phyloP scores from a whole-genome alignment of 2,329 filamentous ascomycete genomes.

The Ascochyta viciae-villosae region DNA sequence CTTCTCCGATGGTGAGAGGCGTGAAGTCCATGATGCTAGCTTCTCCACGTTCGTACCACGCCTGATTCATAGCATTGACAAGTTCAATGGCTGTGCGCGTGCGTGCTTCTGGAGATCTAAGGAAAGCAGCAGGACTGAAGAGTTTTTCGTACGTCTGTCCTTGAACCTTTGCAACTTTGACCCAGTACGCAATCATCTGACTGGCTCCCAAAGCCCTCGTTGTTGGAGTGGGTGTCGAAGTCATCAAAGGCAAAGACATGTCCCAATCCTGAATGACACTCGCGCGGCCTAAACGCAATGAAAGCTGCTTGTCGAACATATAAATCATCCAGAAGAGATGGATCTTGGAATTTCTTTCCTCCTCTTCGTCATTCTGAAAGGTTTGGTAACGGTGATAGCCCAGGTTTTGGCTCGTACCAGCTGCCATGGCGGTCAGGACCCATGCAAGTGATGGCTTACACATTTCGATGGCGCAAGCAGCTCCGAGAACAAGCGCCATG shows the following conservation, averaged over 20 bases:
- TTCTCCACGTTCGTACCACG: slow-evolving; percentile 40
- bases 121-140: slow-evolving; percentile 46
- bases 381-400: slow-evolving; percentile 48
- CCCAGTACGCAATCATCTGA: slow-evolving; percentile 43
- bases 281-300: slow-evolving; percentile 47
- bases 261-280: slow-evolving; percentile 50
- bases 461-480: slow-evolving; percentile 43
- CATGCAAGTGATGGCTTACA: slow-evolving; percentile 47
- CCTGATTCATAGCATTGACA: slow-evolving; percentile 35
- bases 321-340: slow-evolving; percentile 50
- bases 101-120: slow-evolving; percentile 35
- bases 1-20: neutral
- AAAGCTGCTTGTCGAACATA: slow-evolving; percentile 49
- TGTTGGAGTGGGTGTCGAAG: slow-evolving; percentile 9
- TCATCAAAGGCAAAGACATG: slow-evolving; percentile 38
- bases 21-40: slow-evolving; percentile 22
- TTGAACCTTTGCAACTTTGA: slow-evolving; percentile 44
- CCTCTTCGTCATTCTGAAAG: slow-evolving; percentile 42
- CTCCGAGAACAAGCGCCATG: slow-evolving; percentile 42
- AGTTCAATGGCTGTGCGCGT: slow-evolving; percentile 36
- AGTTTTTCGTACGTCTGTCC: slow-evolving; percentile 48
- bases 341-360: slow-evolving; percentile 39
- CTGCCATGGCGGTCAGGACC: slow-evolving; percentile 41
- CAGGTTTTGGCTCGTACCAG: slow-evolving; percentile 39
- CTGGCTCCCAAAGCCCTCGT: slow-evolving; percentile 19